A percentile compares a stretch with the other conserved stretches of the same genome.
These are phyloP conservation scores for Tricholoma flavovirens DNA, from an alignment of 768 basidiomycete species.

Conservation along the genomic window DNA sequence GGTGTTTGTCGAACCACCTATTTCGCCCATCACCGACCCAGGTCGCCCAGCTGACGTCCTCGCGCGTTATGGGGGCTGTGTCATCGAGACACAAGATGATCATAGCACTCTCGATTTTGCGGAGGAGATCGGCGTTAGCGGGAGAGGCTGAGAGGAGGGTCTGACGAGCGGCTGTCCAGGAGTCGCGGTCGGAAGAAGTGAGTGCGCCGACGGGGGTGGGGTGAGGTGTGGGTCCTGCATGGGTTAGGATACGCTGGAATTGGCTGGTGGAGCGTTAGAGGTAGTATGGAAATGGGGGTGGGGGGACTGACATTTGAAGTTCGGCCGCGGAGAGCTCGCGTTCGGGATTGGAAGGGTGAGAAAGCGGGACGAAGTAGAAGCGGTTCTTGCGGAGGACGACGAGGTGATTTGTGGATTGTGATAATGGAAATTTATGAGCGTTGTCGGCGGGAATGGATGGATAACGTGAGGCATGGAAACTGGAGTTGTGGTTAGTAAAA, in stretches of 20 bases:
- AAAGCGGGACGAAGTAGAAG: conserved; percentile 54
- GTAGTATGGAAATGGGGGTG: not conserved
- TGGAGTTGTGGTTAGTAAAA: conserved; percentile 16
- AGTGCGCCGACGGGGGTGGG: conserved; percentile 67
- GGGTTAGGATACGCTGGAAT: conserved; percentile 60
- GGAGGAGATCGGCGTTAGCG: conserved; percentile 58
- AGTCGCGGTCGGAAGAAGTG: conserved; percentile 84
- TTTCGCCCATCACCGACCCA: conserved; percentile 92
- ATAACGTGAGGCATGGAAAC: conserved; percentile 91
- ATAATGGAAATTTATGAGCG: conserved; percentile 72
- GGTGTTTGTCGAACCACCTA: conserved; percentile 96
- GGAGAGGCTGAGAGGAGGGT: conserved; percentile 50
- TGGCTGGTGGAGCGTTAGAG: conserved; percentile 34
- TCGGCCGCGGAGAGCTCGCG: conserved; percentile 76
- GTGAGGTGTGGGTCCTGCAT: conserved; percentile 43
- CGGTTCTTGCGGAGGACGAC: conserved; percentile 88
- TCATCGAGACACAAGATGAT: conserved; percentile 86
- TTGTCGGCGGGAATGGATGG: conserved; percentile 81
- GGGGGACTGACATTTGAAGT: conserved; percentile 56
- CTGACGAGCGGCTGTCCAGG: conserved; percentile 74
- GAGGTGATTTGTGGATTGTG: conserved; percentile 72
- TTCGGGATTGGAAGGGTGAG: conserved; percentile 21
- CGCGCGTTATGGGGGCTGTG: conserved; percentile 70
- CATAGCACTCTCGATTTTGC: conserved; percentile 86
- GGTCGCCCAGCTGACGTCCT: conserved; percentile 72